These are phyloP conservation scores for Penicillium cosmopolitanum DNA, from an alignment of 495 filamentous ascomycete genomes.

Conservation along the genomic window DNA sequence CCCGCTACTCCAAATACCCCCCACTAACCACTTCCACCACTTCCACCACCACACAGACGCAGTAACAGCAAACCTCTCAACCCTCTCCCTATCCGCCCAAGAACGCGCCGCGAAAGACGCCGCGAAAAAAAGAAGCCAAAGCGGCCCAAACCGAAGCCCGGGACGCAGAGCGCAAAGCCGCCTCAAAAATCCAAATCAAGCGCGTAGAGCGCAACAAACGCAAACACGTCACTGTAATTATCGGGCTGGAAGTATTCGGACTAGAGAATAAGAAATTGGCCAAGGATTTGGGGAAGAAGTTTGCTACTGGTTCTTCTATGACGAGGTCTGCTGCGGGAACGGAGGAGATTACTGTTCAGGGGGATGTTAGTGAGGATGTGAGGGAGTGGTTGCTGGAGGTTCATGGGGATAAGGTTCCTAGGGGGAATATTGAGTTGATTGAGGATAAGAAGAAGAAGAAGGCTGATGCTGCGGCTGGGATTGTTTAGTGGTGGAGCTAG, in stretches of 20 bases:
- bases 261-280: conserved; percentile 87
- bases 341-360: conserved; percentile 98
- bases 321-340: conserved; percentile 84
- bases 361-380: conserved; percentile 94
- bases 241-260: conserved; percentile 85
- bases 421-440: conserved; percentile 90
- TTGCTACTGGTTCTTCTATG: conserved; percentile 91
- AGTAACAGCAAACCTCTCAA: conserved; percentile 76
- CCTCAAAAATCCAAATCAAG: conserved; percentile 87
- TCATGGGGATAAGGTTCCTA: conserved; percentile 79
- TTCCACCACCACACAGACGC: no score
- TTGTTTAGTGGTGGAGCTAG: no score
- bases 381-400: conserved; percentile 86
- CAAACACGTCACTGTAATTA: conserved; percentile 92
- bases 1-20: neutral
- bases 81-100: conserved; percentile 84
- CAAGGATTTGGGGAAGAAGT: conserved; percentile 53
- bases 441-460: conserved; percentile 89
- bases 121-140: conserved; percentile 92
- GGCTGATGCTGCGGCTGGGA: conserved; percentile 11
- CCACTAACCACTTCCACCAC: neutral
- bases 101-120: conserved; percentile 94
- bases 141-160: conserved; percentile 82
- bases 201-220: conserved; percentile 97
- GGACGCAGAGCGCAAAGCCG: conserved; percentile 73